Base-by-base conservation (phyloP, 768 basidiomycete species). In the Guyanaporus albipodus region DNA sequence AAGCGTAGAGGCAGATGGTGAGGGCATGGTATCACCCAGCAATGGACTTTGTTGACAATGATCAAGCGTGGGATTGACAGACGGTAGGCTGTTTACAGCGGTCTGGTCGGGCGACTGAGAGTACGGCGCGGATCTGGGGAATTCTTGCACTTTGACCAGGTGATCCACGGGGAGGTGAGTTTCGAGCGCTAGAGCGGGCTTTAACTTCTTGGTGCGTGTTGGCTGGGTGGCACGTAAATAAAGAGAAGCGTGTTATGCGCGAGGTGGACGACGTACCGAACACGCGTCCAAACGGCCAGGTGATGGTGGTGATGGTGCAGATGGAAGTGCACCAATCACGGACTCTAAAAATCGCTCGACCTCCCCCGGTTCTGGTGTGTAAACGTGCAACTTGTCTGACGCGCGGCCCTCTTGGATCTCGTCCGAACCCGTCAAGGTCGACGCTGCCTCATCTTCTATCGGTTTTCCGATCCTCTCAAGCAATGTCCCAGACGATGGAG, bases 301-400 rank as follows among this genome's bases (percentile, higher is more conserved):
- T 7, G n/a, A 21, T 8, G 39, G 15, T 24, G 50, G 38, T 31
- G 28, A 31, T 19, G 51, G 36, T 22, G 27, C 24, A 10, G 40
- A 17, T 0, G 46, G 22, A 11, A 44, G 46, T n/a, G 43, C 33
- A 38, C 44, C 44, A 36, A 63, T 50, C 51, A 63, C 61, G 22
- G 58, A 60, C 50, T 58, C 49, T 43, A 62, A 28, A 36, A 62
- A 62, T 12, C 53, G 39, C 23, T 63, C 60, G 22, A 63, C 60
- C 33, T 62, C 60, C 17, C 46, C 50, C 29, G 60, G 54, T 22
- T 52, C 60, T 37, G 60, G 57, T 8, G 58, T 51, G 44, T 52
- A 27, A 47, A 40, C 26, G 32, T 45, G 59, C 2, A 17, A 42
- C 8, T 37, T 38, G 6, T 17, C 22, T 17, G 24, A 33, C 26